Conservation (phyloP, 805 yeast species). For the Yamadazyma takamatsuzukensis region DNA sequence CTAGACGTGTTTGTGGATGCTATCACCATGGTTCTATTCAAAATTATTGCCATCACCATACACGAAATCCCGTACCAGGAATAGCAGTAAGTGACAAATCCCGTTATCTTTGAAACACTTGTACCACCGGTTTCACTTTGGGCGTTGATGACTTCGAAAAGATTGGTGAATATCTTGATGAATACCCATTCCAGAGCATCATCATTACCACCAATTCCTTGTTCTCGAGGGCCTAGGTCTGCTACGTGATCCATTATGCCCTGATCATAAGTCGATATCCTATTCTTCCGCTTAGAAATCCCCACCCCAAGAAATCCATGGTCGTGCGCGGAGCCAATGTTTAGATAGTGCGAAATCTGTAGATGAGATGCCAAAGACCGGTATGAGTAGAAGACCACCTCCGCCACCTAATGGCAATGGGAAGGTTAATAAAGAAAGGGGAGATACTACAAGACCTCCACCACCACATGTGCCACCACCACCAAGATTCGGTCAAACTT, state of each 20-base stretch:
- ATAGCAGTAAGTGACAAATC: constrained; percentile 26
- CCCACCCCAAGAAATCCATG: no score
- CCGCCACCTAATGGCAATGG: constrained; percentile 35
- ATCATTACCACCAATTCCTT: no score
- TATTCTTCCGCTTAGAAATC: no score
- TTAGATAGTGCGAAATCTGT: no score
- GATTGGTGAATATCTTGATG: constrained; percentile 1
- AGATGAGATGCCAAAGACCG: constrained; percentile 3
- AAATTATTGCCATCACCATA: constrained; percentile 33
- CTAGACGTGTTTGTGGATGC: constrained; percentile 32
- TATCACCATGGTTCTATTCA: constrained; percentile 35
- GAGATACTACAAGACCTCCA: constrained; percentile 8
- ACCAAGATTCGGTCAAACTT: constrained; percentile 9
- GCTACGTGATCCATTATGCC: no score
- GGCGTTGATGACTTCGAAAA: constrained; percentile 4
- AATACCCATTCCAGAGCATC: no score
- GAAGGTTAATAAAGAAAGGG: constrained; percentile 5
- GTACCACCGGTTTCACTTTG: constrained; percentile 7
- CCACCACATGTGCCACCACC: constrained; percentile 23
- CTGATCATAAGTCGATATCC: no score
- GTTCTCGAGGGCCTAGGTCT: no score
- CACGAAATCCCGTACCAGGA: constrained; percentile 37
- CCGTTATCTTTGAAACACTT: constrained; percentile 3
- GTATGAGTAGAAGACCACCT: constrained; percentile 17
- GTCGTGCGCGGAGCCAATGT: no score